Evolutionary conservation across 768 basidiomycete species (phyloP), one percentile per base, ranked within the genome.

Genomic region (Tylopilus plumbeoviolaceoides): DNA sequence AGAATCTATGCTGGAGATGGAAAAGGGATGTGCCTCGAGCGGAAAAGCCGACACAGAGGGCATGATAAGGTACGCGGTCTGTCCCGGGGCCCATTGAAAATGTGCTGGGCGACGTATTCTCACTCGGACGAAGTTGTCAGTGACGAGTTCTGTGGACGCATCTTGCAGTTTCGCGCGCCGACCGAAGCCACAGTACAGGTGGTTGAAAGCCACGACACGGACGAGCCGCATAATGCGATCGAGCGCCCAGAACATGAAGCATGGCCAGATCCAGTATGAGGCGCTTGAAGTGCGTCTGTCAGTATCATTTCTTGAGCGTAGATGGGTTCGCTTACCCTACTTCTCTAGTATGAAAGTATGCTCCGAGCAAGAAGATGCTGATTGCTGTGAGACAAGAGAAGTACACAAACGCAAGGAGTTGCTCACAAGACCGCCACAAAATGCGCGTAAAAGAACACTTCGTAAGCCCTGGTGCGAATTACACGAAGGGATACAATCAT

Each of bases 11-110:
- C 70, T 78, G 7, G 79, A 71, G 50, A 85, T 83, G 0, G 83
- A 82, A 65, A 85, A 85, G 2, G 84, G 84, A 54, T 85, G 84
- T 0, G 79, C 66, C 63, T 85, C 79, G 28, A 78, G 73, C 6
- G 78, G 76, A 25, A 73, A 62, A 0, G 48, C 46, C 11, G 78
- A 78, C 7, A 81, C 69, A 1, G 70, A 59, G 5, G 81, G 81
- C 57, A 84, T 67, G 10, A 70, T 73, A 20, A 85, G 67, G 57
- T 75, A 84, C 0, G 73, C 77, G 33, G 74, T 72, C 64, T 85
- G 84, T 8, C 83, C 84, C 0, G 84, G 73, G 5, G 63, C 59
- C 79, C 78, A 80, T 20, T 67, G 70, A 70, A 84, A 78, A 57
- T 72, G 73, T 15, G 73, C 64, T 25, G 77, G 75, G 20, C 77